phyloP scores from a whole-genome alignment of 768 basidiomycete genomes.

The Rhodotorula sphaerocarpa region DNA sequence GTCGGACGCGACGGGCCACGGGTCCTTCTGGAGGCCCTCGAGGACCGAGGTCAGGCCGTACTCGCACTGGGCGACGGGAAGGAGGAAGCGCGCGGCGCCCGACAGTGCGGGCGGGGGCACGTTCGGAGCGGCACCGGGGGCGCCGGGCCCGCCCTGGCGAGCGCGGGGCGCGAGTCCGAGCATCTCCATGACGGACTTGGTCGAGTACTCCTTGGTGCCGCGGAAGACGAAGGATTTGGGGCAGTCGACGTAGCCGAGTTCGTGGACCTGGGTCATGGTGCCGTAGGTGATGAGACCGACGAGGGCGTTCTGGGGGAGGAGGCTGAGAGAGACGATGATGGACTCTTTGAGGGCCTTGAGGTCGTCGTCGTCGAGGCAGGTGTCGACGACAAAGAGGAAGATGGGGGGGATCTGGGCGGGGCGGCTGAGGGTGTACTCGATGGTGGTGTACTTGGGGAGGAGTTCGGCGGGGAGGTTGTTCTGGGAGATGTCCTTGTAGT shows the following conservation, averaged over 20 bases:
- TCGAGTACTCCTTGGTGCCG: constrained; percentile 88
- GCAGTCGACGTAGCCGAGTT: constrained; percentile 91
- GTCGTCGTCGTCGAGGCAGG: constrained; percentile 85
- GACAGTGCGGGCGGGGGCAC: constrained; percentile 36
- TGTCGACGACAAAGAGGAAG: constrained; percentile 95
- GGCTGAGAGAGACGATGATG: constrained; percentile 82
- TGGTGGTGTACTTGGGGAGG: constrained; percentile 95
- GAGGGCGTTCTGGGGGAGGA: constrained; percentile 86
- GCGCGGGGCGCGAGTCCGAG: constrained; percentile 60
- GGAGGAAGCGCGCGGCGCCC: constrained; percentile 80
- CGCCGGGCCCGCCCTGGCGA: constrained; percentile 69
- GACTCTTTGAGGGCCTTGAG: constrained; percentile 90
- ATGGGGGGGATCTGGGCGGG: constrained; percentile 87
- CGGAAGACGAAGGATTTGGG: constrained; percentile 98
- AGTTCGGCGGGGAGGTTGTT: constrained; percentile 94
- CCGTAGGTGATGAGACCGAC: constrained; percentile 94
- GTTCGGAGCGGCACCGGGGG: constrained; percentile 52
- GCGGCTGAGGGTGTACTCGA: constrained; percentile 95
- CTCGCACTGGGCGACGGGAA: constrained; percentile 86
- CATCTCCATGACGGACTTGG: constrained; percentile 98
- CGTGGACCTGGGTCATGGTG: constrained; percentile 98
- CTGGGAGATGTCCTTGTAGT: constrained; percentile 97
- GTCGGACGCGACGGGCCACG: constrained; percentile 95
- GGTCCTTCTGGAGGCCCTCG: constrained; percentile 76
- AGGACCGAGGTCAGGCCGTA: constrained; percentile 91